phyloP scores from a whole-genome alignment of 2,329 filamentous ascomycete species.

The Chaetomiaceae sp. region DNA sequence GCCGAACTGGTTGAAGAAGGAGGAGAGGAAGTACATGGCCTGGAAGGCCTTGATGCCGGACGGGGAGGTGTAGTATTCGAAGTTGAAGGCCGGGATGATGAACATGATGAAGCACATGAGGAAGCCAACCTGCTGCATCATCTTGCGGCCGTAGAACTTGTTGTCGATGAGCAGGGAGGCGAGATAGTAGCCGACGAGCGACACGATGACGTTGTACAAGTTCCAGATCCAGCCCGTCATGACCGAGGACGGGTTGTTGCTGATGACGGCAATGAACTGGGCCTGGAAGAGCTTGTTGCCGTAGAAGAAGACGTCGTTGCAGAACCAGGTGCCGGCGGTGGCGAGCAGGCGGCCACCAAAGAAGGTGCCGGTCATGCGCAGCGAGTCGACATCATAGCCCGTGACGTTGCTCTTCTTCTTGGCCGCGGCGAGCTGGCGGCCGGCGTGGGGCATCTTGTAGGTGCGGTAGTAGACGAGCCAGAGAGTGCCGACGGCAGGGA shows the following conservation, averaged over 20 bases:
- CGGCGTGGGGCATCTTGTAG: slow-evolving; percentile 88
- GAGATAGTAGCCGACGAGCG: slow-evolving; percentile 81
- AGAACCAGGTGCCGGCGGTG: slow-evolving; percentile 86
- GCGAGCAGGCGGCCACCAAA: slow-evolving; percentile 84
- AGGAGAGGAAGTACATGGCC: slow-evolving; percentile 96
- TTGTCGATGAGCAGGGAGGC: slow-evolving; percentile 89
- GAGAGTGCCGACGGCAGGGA: slow-evolving; percentile 83
- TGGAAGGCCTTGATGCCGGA: slow-evolving; percentile 83
- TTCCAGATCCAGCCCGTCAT: slow-evolving; percentile 91
- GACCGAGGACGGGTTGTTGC: slow-evolving; percentile 62
- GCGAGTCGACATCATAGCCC: slow-evolving; percentile 83
- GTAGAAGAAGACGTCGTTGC: slow-evolving; percentile 98
- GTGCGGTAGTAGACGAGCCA: slow-evolving; percentile 96
- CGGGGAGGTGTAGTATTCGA: slow-evolving; percentile 70
- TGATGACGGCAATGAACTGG: slow-evolving; percentile 82
- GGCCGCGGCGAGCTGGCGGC: slow-evolving; percentile 71
- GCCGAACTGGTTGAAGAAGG: slow-evolving; percentile 98
- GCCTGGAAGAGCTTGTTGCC: slow-evolving; percentile 97
- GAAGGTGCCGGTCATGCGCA: slow-evolving; percentile 71
- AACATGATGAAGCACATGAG: slow-evolving; percentile 91
- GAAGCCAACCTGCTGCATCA: slow-evolving; percentile 95
- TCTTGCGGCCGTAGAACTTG: slow-evolving; percentile 93
- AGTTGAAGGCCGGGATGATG: slow-evolving; percentile 84
- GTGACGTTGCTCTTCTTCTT: slow-evolving; percentile 87
- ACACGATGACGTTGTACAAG: slow-evolving; percentile 83